Evolutionary conservation across 176 grass and related monocot genomes (phyloP), one percentile per base, ranked within the genome.

Genomic region (Triticum monococcum): DNA sequence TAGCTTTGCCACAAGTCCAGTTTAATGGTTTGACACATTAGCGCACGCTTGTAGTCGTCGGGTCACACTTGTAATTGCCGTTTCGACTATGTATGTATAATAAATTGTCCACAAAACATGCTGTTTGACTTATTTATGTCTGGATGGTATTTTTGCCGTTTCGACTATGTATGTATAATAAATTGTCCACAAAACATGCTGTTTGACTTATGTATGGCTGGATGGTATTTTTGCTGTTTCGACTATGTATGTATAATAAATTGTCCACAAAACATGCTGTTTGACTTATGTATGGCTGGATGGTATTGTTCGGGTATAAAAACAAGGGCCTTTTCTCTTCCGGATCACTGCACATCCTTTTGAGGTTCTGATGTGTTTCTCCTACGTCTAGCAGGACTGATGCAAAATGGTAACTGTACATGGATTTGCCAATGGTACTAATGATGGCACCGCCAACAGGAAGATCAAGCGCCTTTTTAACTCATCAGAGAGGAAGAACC

Each of bases 401-500:
- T 85, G 89, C 89, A 62, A 85, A 38, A 91, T 91, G 89, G 83
- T 79, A 61, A 18, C 32, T 37, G 59, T 63, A 57, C 72, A 56
- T 86, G 84, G 23, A 25, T 65, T 41, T 59, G 31, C 72, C 77
- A 72, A 13, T 56, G 66, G 64, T 77, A 69, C 81, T 33, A 17
- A 41, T 33, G 89, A 79, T 76, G 75, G 61, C 79, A 22, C 74
- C 70, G 76, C 79, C 3, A 91, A 64, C 59, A 88, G 77, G 62
- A 91, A 72, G 86, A 71, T 82, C 20, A 54, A 77, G 9, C 69
- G 28, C 62, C 37, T 91, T 17, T 91, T 91, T 40, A 78, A 64
- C 37, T 23, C 77, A 41, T 91, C 86, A 48, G 85, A 85, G 81
- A 88, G 81, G 89, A 91, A 91, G 81, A 88, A 70, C 69, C 86